Base-by-base conservation (phyloP, 495 filamentous ascomycete genomes). In the Aspergillus diversus region DNA sequence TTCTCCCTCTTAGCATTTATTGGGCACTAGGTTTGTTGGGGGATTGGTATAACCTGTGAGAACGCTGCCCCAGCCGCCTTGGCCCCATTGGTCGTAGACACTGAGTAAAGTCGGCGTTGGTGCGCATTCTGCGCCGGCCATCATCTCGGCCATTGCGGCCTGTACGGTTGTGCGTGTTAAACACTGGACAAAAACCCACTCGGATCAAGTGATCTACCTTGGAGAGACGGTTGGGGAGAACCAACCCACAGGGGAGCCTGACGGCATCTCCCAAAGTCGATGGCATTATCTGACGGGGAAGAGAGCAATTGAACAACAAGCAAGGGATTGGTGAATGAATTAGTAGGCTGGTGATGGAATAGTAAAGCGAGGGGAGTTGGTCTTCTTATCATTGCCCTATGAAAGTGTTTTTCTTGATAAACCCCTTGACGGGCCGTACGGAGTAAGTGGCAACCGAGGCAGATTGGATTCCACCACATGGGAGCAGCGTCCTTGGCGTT, bases 61-160 rank as follows among this genome's bases (percentile, higher is more conserved):
- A 32, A 85, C 66, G 15, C 75, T 71, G 5, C 84, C 83, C 77
- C 83, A 86, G 11, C 73, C 75, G 5, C 83, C 82, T 32, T 79
- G 63, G 0, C 74, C 77, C 84, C 84, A 87, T 65, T 72, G 67
- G 16, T 69, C 66, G 66, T 86, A 85, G 21, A 74, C 72, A 15
- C 73, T 63, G 27, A 74, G 34, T 8, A 77, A 66, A n/a, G 71
- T 64, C 32, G 73, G 66, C 17, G 71, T 76, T 33, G 75, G 76
- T 6, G 58, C 54, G 31, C 70, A 61, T 57, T 71, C 67, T 3
- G 42, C 66, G 16, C 66, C 73, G n/a, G 74, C 74, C 50, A 84
- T 69, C 16, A 64, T 8, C 60, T 83, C 82, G 34, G 80, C 79
- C 80, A 83, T 83, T 42, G 82, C 80, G 3, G 81, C 77, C 79